Evolutionary conservation across 805 yeast species (phyloP).

Genomic region (Brettanomyces naardenensis): DNA sequence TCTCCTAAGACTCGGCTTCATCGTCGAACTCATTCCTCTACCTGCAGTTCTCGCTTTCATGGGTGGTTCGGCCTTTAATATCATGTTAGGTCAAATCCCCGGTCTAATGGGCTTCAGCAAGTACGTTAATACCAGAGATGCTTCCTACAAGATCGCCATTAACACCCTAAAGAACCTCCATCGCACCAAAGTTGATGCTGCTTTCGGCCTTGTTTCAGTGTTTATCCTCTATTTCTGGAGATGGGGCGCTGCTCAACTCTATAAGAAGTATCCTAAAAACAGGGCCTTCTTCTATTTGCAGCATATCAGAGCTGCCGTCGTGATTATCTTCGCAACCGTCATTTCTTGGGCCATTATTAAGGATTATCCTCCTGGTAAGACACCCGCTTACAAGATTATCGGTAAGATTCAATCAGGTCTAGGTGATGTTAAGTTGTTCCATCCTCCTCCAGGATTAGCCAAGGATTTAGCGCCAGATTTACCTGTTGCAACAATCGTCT

Average conservation of each 20-base stretch:
- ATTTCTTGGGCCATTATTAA: conserved; percentile 69
- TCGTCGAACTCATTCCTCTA: conserved; percentile 79
- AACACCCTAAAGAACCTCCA: conserved; percentile 65
- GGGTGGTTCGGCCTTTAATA: conserved; percentile 88
- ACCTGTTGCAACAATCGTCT: conserved; percentile 78
- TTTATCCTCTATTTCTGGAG: conserved; percentile 69
- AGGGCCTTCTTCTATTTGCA: conserved; percentile 59
- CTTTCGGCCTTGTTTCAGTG: conserved; percentile 75
- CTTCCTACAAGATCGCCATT: conserved; percentile 65
- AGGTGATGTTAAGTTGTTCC: conserved; percentile 65
- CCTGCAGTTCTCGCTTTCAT: conserved; percentile 94
- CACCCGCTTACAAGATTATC: conserved; percentile 45
- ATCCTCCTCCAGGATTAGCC: conserved; percentile 51
- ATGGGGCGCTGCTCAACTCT: conserved; percentile 49
- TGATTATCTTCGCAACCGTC: conserved; percentile 74
- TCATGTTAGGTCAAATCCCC: conserved; percentile 81
- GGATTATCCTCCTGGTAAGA: conserved; percentile 30
- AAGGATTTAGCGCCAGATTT: conserved; percentile 62
- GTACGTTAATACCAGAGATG: conserved; percentile 60
- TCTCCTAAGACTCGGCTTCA: conserved; percentile 73
- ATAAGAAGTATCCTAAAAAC: conserved; percentile 57
- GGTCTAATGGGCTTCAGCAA: conserved; percentile 69
- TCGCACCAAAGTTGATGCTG: conserved; percentile 70
- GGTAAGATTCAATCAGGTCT: conserved; percentile 83
- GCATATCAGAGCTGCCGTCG: conserved; percentile 74